These are phyloP conservation scores for Aspergillus fijiensis DNA, from an alignment of 2,329 filamentous ascomycete genomes.

Conservation along the genomic window DNA sequence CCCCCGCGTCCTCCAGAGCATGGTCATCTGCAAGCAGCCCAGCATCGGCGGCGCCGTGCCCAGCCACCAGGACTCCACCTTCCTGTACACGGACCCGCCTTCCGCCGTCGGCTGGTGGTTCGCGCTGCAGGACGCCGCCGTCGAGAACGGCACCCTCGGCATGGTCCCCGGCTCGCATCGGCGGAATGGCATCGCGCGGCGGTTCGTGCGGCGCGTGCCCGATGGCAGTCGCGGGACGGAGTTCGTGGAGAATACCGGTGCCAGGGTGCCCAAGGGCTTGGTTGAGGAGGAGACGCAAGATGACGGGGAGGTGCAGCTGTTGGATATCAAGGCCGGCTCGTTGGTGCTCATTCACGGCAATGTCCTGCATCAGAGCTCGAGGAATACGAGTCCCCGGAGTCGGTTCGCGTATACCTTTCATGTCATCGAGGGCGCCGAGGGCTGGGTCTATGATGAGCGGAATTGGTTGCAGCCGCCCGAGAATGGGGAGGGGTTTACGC, in stretches of 20 bases:
- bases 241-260: conserved; percentile 69
- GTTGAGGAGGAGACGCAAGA: conserved; percentile 43
- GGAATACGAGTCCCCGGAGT: conserved; percentile 80
- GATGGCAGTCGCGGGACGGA: conserved; percentile 52
- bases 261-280: conserved; percentile 60
- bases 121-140: conserved; percentile 86
- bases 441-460: conserved; percentile 69
- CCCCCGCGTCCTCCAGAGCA: conserved; percentile 81
- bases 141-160: conserved; percentile 82
- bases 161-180: conserved; percentile 79
- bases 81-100: conserved; percentile 85
- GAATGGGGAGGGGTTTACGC: conserved; percentile 76
- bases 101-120: conserved; percentile 97
- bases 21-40: conserved; percentile 98
- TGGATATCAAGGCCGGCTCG: conserved; percentile 86
- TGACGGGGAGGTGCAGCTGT: conserved; percentile 58
- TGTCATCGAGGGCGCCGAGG: conserved; percentile 78
- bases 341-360: conserved; percentile 95
- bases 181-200: conserved; percentile 58
- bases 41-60: conserved; percentile 91
- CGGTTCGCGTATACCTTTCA: conserved; percentile 98
- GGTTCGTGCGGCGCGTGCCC: conserved; percentile 64
- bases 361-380: conserved; percentile 92
- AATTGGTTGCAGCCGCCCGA: conserved; percentile 92
- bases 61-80: conserved; percentile 88